These are phyloP conservation scores for Boeremia lycopersici DNA, from an alignment of 2,329 filamentous ascomycete species.

Conservation along the genomic window DNA sequence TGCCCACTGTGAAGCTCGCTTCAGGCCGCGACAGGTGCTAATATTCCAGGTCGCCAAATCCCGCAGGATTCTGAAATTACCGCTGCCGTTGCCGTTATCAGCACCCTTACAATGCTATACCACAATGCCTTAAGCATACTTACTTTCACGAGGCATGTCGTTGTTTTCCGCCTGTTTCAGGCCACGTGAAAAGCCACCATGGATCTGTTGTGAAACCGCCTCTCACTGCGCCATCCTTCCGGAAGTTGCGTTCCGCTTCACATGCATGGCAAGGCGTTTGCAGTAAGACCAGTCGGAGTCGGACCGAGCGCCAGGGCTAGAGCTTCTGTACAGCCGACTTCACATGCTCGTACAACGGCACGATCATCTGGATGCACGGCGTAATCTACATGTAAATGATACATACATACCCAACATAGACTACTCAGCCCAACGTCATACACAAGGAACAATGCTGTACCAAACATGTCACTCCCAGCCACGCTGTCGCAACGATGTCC, in stretches of 20 bases:
- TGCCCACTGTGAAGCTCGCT: conserved; percentile 9
- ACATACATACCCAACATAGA: conserved; percentile 1
- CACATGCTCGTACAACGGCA: conserved; percentile 9
- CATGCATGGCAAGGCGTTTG: conserved; percentile 3
- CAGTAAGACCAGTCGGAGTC: conserved; percentile 9
- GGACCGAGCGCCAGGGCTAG: conserved; percentile 9
- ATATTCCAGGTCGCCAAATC: conserved; percentile 12
- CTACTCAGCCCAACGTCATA: not conserved
- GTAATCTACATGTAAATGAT: conserved; percentile 10
- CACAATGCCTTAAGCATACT: not conserved
- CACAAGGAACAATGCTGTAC: not conserved
- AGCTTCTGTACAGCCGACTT: conserved; percentile 9
- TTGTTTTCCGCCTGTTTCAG: not conserved
- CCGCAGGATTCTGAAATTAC: conserved; percentile 8
- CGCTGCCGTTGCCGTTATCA: conserved; percentile 13
- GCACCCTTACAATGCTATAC: not conserved
- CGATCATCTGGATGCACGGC: not conserved
- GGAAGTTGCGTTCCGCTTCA: conserved; percentile 7
- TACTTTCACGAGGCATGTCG: not conserved
- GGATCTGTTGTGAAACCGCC: conserved; percentile 3
- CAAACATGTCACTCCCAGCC: too few relatives aligned
- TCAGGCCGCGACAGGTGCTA: conserved; percentile 8
- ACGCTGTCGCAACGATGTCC: conserved; percentile 1
- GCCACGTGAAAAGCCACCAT: not conserved
- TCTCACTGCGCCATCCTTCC: conserved; percentile 1